Conservation (phyloP, 2,329 filamentous ascomycete species). For the Tolypocladium sp. region DNA sequence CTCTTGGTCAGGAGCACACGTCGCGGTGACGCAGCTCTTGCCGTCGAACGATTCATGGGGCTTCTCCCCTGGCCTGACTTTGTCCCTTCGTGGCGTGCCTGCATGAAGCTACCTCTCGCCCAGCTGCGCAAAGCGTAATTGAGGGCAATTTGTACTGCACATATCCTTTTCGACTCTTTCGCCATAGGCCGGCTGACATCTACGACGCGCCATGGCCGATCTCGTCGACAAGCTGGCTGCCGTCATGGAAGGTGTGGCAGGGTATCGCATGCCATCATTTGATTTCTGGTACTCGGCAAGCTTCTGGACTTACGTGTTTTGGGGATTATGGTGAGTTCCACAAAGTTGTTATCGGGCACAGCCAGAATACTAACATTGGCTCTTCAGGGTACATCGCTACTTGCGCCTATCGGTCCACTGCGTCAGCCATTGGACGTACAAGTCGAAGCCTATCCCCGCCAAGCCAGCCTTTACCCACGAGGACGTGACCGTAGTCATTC, state of each 20-base stretch:
- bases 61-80: background rate
- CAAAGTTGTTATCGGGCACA: background rate
- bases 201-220: background rate
- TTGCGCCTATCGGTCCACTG: constrained; percentile 77
- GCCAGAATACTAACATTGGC: background rate
- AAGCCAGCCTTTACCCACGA: constrained; percentile 70
- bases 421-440: constrained; percentile 78
- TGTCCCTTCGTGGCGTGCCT: background rate
- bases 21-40: background rate
- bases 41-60: background rate
- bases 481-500: constrained; percentile 91
- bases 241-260: constrained; percentile 3
- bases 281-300: constrained; percentile 31
- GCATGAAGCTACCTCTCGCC: background rate
- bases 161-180: background rate
- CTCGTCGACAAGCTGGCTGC: constrained; percentile 5
- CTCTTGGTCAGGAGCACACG: background rate
- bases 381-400: constrained; percentile 73
- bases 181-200: background rate
- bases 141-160: background rate
- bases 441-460: constrained; percentile 71
- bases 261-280: constrained; percentile 11
- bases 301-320: constrained; percentile 37
- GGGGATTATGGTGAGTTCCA: constrained; percentile 35
- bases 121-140: background rate